phyloP scores from a whole-genome alignment of 1,284 basidiomycete species.

The Veloporphyrellus conicus region DNA sequence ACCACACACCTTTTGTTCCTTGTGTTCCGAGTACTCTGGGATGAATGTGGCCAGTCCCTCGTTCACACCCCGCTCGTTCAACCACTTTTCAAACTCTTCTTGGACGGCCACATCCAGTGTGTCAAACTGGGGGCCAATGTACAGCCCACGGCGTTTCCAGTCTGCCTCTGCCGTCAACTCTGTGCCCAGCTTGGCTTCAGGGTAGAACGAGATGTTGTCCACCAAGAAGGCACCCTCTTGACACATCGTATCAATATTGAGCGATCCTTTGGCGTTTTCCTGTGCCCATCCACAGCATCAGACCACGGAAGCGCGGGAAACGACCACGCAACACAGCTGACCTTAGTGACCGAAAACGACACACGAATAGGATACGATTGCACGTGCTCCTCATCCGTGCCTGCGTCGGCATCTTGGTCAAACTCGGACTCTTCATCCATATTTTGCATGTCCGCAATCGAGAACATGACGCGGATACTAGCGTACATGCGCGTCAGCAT shows the following conservation, averaged over 20 bases:
- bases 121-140: constrained; percentile 93
- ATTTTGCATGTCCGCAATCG: constrained; percentile 70
- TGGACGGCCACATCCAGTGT: constrained; percentile 86
- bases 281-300: constrained; percentile 22
- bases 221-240: constrained; percentile 83
- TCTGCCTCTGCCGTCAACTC: constrained; percentile 86
- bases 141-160: constrained; percentile 87
- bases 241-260: constrained; percentile 77
- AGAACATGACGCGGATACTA: constrained; percentile 79
- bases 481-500: neutral
- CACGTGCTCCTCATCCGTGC: constrained; percentile 36
- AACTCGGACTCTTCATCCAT: constrained; percentile 45
- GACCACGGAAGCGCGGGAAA: neutral
- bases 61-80: constrained; percentile 69
- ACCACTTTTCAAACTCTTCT: constrained; percentile 36
- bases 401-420: constrained; percentile 36
- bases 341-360: constrained; percentile 84
- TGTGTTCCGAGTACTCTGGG: constrained; percentile 79
- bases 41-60: constrained; percentile 78
- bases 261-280: constrained; percentile 52
- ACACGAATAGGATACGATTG: constrained; percentile 68
- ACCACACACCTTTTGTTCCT: constrained; percentile 77
- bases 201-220: constrained; percentile 88
- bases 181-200: constrained; percentile 67
- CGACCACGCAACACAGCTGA: constrained; percentile 27